A percentile compares a stretch with the other conserved stretches of the same genome.
Evolutionary conservation across 2,329 filamentous ascomycete genomes (phyloP).

Genomic region (Phialophora expanda): DNA sequence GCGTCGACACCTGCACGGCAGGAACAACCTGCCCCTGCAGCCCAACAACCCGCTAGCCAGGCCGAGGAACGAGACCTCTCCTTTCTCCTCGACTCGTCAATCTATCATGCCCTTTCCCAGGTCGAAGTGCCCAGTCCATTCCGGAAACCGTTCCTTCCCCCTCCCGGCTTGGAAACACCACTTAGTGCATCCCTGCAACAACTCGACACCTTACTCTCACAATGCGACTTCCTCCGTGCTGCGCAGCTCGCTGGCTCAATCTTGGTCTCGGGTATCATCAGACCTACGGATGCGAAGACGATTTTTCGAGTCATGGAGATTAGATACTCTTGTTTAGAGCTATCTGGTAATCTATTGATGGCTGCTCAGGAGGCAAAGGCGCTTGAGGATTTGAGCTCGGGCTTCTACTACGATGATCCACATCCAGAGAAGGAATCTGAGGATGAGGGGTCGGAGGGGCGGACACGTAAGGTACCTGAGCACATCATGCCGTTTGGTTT

Average conservation of each 20-base stretch:
- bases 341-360: conserved; percentile 73
- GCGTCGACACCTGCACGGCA: background rate
- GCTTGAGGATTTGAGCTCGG: conserved; percentile 65
- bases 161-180: conserved; percentile 66
- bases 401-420: conserved; percentile 54
- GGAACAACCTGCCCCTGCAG: background rate
- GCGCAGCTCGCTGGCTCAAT: conserved; percentile 59
- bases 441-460: conserved; percentile 55
- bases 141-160: conserved; percentile 67
- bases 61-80: conserved; percentile 71
- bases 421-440: conserved; percentile 30
- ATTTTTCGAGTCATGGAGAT: conserved; percentile 82
- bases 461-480: conserved; percentile 67
- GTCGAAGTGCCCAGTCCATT: conserved; percentile 68
- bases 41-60: background rate
- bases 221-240: conserved; percentile 79
- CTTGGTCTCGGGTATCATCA: conserved; percentile 50
- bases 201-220: conserved; percentile 69
- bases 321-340: conserved; percentile 78
- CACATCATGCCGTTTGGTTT: conserved; percentile 87
- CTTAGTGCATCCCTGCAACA: conserved; percentile 45
- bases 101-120: conserved; percentile 79
- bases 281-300: conserved; percentile 60
- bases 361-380: conserved; percentile 69
- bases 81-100: conserved; percentile 77